Percentiles rank a stretch among this genome's conserved stretches.
phyloP scores from a whole-genome alignment of 2,329 filamentous ascomycete species.

The Aspergillus sp. region DNA sequence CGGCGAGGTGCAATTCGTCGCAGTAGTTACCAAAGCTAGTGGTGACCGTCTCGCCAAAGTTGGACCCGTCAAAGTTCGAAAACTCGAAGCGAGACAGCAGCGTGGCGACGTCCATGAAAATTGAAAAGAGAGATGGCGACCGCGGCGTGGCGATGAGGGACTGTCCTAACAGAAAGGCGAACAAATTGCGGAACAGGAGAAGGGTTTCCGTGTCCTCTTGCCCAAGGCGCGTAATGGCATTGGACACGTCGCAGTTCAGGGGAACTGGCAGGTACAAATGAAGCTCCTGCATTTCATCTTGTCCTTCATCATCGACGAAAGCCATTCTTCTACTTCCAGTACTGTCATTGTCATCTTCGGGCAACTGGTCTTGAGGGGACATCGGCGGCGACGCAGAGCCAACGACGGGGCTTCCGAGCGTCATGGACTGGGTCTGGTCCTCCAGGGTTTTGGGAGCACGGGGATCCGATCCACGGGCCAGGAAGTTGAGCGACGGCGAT shows the following conservation, averaged over 20 bases:
- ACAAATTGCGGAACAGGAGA: constrained; percentile 61
- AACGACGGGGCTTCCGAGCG: constrained; percentile 26
- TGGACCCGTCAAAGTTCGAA: constrained; percentile 61
- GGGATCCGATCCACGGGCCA: constrained; percentile 53
- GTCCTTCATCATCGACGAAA: constrained; percentile 45
- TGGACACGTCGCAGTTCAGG: constrained; percentile 51
- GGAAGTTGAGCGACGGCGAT: constrained; percentile 55
- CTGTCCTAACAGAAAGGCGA: constrained; percentile 63
- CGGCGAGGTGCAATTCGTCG: constrained; percentile 72
- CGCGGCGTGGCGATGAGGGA: constrained; percentile 59
- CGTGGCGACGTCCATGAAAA: constrained; percentile 61
- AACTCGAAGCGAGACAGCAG: constrained; percentile 60
- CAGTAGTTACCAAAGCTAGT: constrained; percentile 60
- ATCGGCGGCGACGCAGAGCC: constrained; percentile 29
- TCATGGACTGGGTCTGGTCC: constrained; percentile 31
- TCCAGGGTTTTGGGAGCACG: constrained; percentile 40
- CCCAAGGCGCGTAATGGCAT: constrained; percentile 32
- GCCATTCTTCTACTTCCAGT: constrained; percentile 50
- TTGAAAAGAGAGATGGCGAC: constrained; percentile 56
- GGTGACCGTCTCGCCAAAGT: constrained; percentile 61
- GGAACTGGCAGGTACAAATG: constrained; percentile 61
- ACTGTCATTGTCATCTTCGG: constrained; percentile 40
- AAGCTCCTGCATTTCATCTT: constrained; percentile 44
- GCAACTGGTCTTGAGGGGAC: constrained; percentile 30
- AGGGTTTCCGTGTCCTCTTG: constrained; percentile 57